Evolutionary conservation across 2,329 filamentous ascomycete genomes (phyloP).

Genomic region (Fusarium buharicum): DNA sequence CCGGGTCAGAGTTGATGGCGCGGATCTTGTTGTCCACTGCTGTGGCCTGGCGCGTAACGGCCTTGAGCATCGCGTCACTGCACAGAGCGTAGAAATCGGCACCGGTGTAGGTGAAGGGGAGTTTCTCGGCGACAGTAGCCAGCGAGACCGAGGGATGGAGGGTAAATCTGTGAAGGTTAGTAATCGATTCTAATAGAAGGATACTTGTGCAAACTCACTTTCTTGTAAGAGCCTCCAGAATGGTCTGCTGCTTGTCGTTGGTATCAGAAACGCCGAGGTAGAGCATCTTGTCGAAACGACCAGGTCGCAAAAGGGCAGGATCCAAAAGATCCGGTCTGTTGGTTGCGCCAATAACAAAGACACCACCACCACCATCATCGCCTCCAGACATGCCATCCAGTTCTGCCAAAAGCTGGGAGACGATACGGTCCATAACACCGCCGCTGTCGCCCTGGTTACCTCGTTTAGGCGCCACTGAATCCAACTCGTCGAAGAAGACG

Average conservation of each 20-base stretch:
- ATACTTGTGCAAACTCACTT: constrained; percentile 70
- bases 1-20: constrained; percentile 66
- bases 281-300: constrained; percentile 97
- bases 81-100: constrained; percentile 97
- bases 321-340: constrained; percentile 95
- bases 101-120: constrained; percentile 97
- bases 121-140: constrained; percentile 73
- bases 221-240: constrained; percentile 90
- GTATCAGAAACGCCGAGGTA: constrained; percentile 97
- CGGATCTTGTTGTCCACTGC: constrained; percentile 86
- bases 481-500: constrained; percentile 93
- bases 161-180: constrained; percentile 73
- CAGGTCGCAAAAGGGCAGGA: constrained; percentile 86
- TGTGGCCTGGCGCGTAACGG: constrained; percentile 88
- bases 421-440: constrained; percentile 97
- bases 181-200: not conserved
- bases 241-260: constrained; percentile 94
- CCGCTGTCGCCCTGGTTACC: constrained; percentile 97
- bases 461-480: constrained; percentile 93
- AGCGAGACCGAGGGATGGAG: constrained; percentile 84
- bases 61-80: constrained; percentile 98
- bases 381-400: constrained; percentile 97
- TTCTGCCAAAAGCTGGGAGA: constrained; percentile 93
- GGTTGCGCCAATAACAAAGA: constrained; percentile 96
- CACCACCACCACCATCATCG: constrained; percentile 83